These are phyloP conservation scores for Fraxinus xanthoxyloides DNA, from an alignment of 305 asterid species.

Conservation along the genomic window DNA sequence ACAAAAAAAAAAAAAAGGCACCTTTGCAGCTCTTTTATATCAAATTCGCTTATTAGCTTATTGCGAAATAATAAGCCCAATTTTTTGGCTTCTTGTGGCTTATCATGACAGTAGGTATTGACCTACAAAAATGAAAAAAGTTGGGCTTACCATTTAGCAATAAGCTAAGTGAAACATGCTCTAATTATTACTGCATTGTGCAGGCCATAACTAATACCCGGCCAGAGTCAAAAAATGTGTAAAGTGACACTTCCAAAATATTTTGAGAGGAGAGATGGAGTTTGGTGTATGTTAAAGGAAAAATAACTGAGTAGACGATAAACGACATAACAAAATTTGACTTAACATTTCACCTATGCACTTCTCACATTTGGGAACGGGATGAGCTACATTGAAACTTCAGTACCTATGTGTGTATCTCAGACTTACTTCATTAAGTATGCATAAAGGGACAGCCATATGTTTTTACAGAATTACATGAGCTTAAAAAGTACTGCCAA, in stretches of 20 bases:
- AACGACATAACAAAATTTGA: not conserved
- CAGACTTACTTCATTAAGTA: not conserved
- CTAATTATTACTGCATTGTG: not conserved
- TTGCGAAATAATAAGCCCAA: not conserved
- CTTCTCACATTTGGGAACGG: conserved; percentile 3
- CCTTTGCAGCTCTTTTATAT: not conserved
- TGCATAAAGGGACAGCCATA: not conserved
- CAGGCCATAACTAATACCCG: not conserved
- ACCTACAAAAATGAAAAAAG: not conserved
- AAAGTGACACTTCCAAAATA: not conserved
- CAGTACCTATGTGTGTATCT: not conserved
- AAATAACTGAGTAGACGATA: not conserved
- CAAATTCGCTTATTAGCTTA: not conserved
- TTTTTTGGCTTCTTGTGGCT: not conserved
- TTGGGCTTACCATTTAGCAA: not conserved
- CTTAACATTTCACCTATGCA: not conserved
- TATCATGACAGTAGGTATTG: not conserved
- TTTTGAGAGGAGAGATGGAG: not conserved
- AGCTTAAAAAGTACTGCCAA: conserved; percentile 4
- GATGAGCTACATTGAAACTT: conserved; percentile 5
- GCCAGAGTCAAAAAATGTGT: not conserved
- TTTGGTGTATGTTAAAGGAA: not conserved
- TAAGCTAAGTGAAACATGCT: not conserved
- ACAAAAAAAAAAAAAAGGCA: not conserved
- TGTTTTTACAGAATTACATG: not conserved